phyloP scores from a whole-genome alignment of 2,329 filamentous ascomycete genomes.

The Endothia cerciana region DNA sequence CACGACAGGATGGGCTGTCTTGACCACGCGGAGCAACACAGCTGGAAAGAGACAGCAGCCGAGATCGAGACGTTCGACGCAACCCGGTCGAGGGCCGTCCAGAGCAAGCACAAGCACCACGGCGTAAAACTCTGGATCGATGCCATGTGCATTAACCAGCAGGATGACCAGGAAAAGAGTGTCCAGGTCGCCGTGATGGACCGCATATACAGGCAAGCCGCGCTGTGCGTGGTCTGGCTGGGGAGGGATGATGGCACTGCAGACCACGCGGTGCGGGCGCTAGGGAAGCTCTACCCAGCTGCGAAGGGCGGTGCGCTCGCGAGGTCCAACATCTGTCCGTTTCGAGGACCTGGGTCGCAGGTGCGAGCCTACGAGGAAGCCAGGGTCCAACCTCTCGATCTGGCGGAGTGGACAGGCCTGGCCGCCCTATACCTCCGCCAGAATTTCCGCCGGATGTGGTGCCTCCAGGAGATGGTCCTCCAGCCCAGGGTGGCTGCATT shows the following conservation, averaged over 20 bases:
- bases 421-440: background rate
- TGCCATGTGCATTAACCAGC: slow-evolving; percentile 24
- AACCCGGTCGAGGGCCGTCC: background rate
- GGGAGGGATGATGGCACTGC: slow-evolving; percentile 11
- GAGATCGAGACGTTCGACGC: background rate
- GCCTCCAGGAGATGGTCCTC: background rate
- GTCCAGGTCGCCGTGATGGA: slow-evolving; percentile 23
- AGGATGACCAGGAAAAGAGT: slow-evolving; percentile 17
- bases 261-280: background rate
- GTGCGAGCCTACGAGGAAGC: background rate
- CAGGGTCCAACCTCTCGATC: background rate
- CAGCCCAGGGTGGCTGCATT: background rate
- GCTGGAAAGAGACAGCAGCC: background rate
- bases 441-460: background rate
- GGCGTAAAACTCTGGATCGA: slow-evolving; percentile 8
- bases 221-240: slow-evolving; percentile 22
- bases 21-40: background rate
- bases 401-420: background rate
- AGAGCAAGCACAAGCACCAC: background rate
- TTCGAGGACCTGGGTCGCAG: background rate
- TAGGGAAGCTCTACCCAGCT: background rate
- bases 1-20: background rate
- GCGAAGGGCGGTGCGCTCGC: background rate
- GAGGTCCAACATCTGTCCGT: background rate
- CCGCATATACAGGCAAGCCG: slow-evolving; percentile 11